Evolutionary conservation across 257 asterid species (phyloP).

Genomic region (Voacanga thouarsii): DNA sequence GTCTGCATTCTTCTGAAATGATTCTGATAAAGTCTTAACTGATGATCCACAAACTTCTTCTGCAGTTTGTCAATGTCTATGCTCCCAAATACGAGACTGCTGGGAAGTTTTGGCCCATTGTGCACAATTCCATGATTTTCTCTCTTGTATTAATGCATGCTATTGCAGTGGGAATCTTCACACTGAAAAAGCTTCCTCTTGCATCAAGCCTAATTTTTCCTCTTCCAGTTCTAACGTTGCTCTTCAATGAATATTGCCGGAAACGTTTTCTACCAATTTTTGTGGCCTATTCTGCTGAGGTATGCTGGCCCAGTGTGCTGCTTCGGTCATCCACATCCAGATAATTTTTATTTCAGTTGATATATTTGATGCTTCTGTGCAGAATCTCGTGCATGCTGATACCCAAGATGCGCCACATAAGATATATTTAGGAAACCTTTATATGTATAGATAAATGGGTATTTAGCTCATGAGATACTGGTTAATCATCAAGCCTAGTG

Average conservation of each 20-base stretch:
- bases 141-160: conserved; percentile 38
- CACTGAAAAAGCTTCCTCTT: conserved; percentile 29
- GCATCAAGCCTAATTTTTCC: conserved; percentile 37
- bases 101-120: conserved; percentile 44
- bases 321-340: neutral
- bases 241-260: conserved; percentile 41
- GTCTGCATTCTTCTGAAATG: conserved; percentile 4
- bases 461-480: neutral
- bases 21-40: neutral
- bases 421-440: too few species aligned
- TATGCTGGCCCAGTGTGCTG: conserved; percentile 10
- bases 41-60: neutral
- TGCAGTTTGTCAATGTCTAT: conserved; percentile 42
- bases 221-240: conserved; percentile 30
- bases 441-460: neutral
- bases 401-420: too few species aligned
- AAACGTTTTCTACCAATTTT: conserved; percentile 38
- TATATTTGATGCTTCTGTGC: neutral
- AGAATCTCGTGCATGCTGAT: neutral
- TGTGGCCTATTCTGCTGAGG: conserved; percentile 32
- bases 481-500: neutral
- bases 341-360: neutral
- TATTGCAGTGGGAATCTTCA: conserved; percentile 37
- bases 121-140: conserved; percentile 37
- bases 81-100: conserved; percentile 37